These are phyloP conservation scores for Ogataea hybrid DNA, from an alignment of 1,139 yeast species.

Conservation along the genomic window DNA sequence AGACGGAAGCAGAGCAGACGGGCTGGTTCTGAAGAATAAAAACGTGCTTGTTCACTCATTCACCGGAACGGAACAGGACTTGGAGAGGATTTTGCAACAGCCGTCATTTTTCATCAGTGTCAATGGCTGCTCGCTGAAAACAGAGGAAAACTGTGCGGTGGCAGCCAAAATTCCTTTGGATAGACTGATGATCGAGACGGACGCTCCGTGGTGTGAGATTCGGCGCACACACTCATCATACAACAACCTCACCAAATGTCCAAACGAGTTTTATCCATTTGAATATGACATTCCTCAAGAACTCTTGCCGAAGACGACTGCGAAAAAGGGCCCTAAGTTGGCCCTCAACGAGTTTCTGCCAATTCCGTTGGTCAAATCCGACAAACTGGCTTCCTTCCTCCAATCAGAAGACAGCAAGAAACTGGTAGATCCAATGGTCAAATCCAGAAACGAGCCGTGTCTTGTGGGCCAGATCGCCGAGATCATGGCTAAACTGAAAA, in stretches of 20 bases:
- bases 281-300: slow-evolving; percentile 22
- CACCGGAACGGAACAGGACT: slow-evolving; percentile 76
- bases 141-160: slow-evolving; percentile 68
- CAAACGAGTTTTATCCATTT: slow-evolving; percentile 53
- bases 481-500: slow-evolving; percentile 58
- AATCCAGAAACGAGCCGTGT: slow-evolving; percentile 91
- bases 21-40: slow-evolving; percentile 28
- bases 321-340: slow-evolving; percentile 25
- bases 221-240: slow-evolving; percentile 79
- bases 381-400: slow-evolving; percentile 41
- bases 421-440: slow-evolving; percentile 54
- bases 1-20: slow-evolving; percentile 36
- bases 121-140: slow-evolving; percentile 89
- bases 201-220: slow-evolving; percentile 98
- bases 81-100: slow-evolving; percentile 43
- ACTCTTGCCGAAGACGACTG: slow-evolving; percentile 7
- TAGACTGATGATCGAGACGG: slow-evolving; percentile 81
- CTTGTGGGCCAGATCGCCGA: slow-evolving; percentile 78
- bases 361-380: slow-evolving; percentile 63
- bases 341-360: slow-evolving; percentile 52
- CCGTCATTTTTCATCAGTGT: slow-evolving; percentile 71
- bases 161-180: slow-evolving; percentile 66
- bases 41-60: slow-evolving; percentile 90
- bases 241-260: slow-evolving; percentile 50
- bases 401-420: slow-evolving; percentile 11